Conservation (phyloP, 2,329 filamentous ascomycete species). For the Fusarium begoniae region DNA sequence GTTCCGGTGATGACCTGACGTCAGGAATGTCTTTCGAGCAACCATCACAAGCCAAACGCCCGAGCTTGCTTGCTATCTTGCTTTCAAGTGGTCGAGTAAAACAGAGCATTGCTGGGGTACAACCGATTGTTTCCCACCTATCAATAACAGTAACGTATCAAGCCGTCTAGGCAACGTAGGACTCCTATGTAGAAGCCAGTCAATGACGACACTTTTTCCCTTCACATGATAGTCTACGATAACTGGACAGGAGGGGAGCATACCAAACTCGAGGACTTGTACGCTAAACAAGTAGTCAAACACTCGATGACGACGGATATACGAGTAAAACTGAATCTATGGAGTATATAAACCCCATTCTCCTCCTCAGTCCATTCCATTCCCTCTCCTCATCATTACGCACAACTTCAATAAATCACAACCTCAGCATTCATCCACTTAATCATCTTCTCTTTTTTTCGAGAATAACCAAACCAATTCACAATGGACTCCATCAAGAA, state of each 20-base stretch:
- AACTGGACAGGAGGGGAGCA: neutral
- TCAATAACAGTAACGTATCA: neutral
- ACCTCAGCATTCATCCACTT: conserved; percentile 6
- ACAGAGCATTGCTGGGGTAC: neutral
- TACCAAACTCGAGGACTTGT: neutral
- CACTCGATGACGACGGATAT: conserved; percentile 12
- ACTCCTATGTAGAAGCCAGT: conserved; percentile 16
- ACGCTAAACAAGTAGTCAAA: conserved; percentile 13
- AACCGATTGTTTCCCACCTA: neutral
- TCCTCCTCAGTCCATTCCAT: neutral
- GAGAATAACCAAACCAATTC: conserved; percentile 25
- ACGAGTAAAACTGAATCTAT: no score
- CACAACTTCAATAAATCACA: conserved; percentile 12
- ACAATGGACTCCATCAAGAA: conserved; percentile 66
- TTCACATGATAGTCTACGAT: conserved; percentile 32
- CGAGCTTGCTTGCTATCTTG: neutral
- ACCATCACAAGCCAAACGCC: conserved; percentile 24
- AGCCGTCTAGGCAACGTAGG: neutral
- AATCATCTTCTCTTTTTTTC: neutral
- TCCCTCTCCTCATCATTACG: conserved; percentile 10
- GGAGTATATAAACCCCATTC: conserved; percentile 28
- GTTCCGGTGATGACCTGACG: conserved; percentile 31
- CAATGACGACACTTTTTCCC: conserved; percentile 33
- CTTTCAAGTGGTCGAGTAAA: conserved; percentile 1
- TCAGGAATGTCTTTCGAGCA: conserved; percentile 21